phyloP scores from a whole-genome alignment of 345 rosid species.

The Excoecaria agallocha region DNA sequence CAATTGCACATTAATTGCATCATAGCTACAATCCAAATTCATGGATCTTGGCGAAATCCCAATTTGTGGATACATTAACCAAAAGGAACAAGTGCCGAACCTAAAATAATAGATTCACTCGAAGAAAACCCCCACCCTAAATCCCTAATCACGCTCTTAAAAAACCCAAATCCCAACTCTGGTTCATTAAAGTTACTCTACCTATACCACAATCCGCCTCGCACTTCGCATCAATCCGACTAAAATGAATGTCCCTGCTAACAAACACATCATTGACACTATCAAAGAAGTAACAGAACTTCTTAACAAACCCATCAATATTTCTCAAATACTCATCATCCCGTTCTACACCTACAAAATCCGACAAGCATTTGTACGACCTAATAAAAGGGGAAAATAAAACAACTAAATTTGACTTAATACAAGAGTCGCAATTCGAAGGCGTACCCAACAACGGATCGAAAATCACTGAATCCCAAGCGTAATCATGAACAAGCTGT shows the following conservation, averaged over 20 bases:
- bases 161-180: conserved; percentile 34
- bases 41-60: conserved; percentile 35
- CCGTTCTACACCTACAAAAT: conserved; percentile 45
- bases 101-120: conserved; percentile 55
- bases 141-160: conserved; percentile 51
- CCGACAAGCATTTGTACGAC: conserved; percentile 36
- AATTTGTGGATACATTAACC: conserved; percentile 74
- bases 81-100: conserved; percentile 65
- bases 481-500: conserved; percentile 80
- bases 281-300: conserved; percentile 43
- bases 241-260: conserved; percentile 65
- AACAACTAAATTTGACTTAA: conserved; percentile 71
- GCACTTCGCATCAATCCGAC: conserved; percentile 69
- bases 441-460: conserved; percentile 40
- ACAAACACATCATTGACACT: conserved; percentile 56
- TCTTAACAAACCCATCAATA: conserved; percentile 32
- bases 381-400: conserved; percentile 57
- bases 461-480: conserved; percentile 59
- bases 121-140: conserved; percentile 91
- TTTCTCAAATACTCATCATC: conserved; percentile 37
- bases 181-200: conserved; percentile 16
- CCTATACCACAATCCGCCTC: conserved; percentile 23
- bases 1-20: conserved; percentile 34
- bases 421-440: conserved; percentile 24
- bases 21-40: conserved; percentile 16